A percentile compares a stretch with the other conserved stretches of the same genome.
Evolutionary conservation across 2,329 filamentous ascomycete species (phyloP).

Genomic region (Albifimbria verrucaria): DNA sequence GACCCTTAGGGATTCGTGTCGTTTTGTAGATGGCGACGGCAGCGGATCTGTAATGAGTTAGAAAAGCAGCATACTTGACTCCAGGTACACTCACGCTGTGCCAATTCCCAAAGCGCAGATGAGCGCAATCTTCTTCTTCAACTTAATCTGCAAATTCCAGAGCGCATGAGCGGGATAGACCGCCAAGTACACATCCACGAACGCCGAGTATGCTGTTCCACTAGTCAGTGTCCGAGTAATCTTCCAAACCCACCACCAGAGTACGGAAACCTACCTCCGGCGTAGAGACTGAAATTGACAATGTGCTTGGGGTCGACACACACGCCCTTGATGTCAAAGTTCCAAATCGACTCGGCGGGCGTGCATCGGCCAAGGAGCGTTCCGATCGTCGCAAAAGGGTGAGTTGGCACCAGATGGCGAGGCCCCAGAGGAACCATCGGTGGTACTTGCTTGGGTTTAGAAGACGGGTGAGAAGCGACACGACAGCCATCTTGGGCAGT

Average conservation of each 20-base stretch:
- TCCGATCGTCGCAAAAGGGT: slow-evolving; percentile 32
- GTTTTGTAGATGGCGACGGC: slow-evolving; percentile 29
- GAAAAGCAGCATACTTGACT: neutral
- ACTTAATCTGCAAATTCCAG: slow-evolving; percentile 31
- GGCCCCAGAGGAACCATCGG: slow-evolving; percentile 30
- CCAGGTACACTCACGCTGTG: slow-evolving; percentile 25
- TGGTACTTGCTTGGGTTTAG: slow-evolving; percentile 33
- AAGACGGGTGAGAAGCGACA: slow-evolving; percentile 33
- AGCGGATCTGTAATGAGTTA: slow-evolving; percentile 13
- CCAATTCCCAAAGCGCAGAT: slow-evolving; percentile 35
- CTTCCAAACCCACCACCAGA: accelerated
- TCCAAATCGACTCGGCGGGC: slow-evolving; percentile 36
- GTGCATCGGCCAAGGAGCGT: slow-evolving; percentile 40
- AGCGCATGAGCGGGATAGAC: slow-evolving; percentile 37
- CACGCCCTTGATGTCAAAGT: slow-evolving; percentile 26
- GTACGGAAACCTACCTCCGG: slow-evolving; percentile 28
- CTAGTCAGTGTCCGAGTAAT: neutral
- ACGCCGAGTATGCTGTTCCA: slow-evolving; percentile 30
- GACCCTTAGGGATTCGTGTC: slow-evolving; percentile 27
- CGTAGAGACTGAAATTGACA: slow-evolving; percentile 35
- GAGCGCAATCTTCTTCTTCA: slow-evolving; percentile 37
- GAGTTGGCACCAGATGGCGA: slow-evolving; percentile 26
- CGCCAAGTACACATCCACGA: slow-evolving; percentile 39
- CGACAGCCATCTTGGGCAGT: slow-evolving; percentile 39
- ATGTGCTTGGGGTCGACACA: slow-evolving; percentile 25